Conservation (phyloP, 306 rosid species). For the Prosopis cineraria region DNA sequence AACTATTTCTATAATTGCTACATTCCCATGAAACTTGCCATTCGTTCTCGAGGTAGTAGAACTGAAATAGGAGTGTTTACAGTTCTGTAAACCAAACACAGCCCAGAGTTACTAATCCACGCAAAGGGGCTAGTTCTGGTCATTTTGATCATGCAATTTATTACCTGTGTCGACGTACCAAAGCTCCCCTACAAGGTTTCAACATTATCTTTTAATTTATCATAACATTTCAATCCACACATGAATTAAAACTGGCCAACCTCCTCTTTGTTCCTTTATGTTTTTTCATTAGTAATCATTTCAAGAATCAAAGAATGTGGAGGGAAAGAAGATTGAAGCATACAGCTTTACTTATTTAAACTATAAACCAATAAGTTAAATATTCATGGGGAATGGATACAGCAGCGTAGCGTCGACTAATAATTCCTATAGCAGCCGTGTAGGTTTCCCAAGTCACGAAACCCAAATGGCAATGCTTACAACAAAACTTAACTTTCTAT, state of each 20-base stretch:
- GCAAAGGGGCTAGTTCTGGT: no score
- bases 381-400: background rate
- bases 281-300: background rate
- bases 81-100: background rate
- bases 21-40: background rate
- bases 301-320: background rate
- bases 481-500: background rate
- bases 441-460: slow-evolving; percentile 9
- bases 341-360: no score
- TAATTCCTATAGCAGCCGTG: background rate
- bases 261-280: background rate
- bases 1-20: no score
- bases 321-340: no score
- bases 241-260: background rate
- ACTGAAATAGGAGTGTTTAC: background rate
- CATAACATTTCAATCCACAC: background rate
- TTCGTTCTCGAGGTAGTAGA: background rate
- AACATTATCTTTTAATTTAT: no score
- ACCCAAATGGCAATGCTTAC: background rate
- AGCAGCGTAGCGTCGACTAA: background rate
- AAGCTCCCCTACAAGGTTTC: no score
- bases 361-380: background rate
- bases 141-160: no score
- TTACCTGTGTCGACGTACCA: no score
- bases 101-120: no score